Base-by-base conservation (phyloP, 163 green algal species). In the Trebouxiophyceae sp. region DNA sequence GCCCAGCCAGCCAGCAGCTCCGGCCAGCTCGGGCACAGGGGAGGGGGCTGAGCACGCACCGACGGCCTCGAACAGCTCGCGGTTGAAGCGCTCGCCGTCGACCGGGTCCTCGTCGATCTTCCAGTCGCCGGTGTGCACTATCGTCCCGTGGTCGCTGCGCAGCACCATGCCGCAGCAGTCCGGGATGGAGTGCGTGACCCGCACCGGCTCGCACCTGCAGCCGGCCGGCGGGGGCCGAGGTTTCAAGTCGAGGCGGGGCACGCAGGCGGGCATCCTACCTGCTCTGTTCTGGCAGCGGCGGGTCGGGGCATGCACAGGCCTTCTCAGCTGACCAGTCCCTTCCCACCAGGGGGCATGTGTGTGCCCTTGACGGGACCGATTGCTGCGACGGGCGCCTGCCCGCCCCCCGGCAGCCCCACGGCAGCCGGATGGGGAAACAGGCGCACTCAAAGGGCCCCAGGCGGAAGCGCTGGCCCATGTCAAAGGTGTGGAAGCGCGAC, bases 71-170 rank as follows among this genome's bases (percentile, higher is more conserved):
- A 97, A 96, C 3, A 84, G 76, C 8, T 74, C 77, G 44, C 93
- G 81, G 78, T 98, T 90, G 71, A 98, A 97, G 16, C 68, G 28
- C 60, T 95, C 59, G 1, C 89, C 89, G 69, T 99, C 93, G 5
- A 97, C 56, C 1, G 93, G 93, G 33, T 87, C 81, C 77, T 99
- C 93, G 63, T 99, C 93, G 45, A 99, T 99, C 84, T 98, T 97
- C 92, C 92, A 99, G 81, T 99, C 93, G 19, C 93, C 93, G 24
- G 89, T 96, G 84, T 97, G 91, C 47, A 97, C 80, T 29, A 97
- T 95, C 71, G 80, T 95, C 54, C 90, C 90, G 44, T 91, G 74
- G 6, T 91, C 86, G 68, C 73, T 89, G 16, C 91, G 82, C 65
- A 99, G 77, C 27, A 97, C 88, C 32, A 97, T 76, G 31, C 89